A percentile compares a stretch with the other conserved stretches of the same genome.
These are phyloP conservation scores for Wickerhamiella cacticola DNA, from an alignment of 805 yeast genomes.

Conservation along the genomic window DNA sequence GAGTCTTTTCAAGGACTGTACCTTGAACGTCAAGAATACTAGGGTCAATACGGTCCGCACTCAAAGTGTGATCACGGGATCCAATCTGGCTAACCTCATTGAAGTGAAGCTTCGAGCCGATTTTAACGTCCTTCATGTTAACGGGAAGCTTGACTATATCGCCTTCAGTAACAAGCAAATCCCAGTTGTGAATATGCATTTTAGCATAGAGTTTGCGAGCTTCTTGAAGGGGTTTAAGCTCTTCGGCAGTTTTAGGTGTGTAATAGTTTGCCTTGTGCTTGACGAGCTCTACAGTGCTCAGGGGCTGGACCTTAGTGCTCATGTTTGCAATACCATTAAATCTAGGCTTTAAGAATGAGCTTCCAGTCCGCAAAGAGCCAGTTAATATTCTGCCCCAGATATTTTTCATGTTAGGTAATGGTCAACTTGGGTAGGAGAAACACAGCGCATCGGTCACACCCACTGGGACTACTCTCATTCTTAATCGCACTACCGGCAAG, in stretches of 20 bases:
- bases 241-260: constrained; percentile 25
- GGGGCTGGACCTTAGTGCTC: constrained; percentile 1
- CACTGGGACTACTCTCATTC: too few species aligned
- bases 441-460: too few species aligned
- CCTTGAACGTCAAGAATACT: constrained; percentile 52
- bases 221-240: constrained; percentile 51
- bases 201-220: constrained; percentile 68
- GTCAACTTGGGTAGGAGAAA: neutral
- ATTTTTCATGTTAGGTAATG: constrained; percentile 9
- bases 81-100: constrained; percentile 74
- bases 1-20: constrained; percentile 74
- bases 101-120: constrained; percentile 72
- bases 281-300: constrained; percentile 19
- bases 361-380: neutral
- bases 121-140: constrained; percentile 57
- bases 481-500: too few species aligned
- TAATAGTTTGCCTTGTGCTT: constrained; percentile 20
- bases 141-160: constrained; percentile 74
- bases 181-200: constrained; percentile 67
- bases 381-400: constrained; percentile 3
- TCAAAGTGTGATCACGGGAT: constrained; percentile 64
- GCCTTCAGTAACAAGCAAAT: constrained; percentile 83
- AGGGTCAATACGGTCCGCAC: constrained; percentile 41
- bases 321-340: neutral
- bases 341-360: neutral